These are phyloP conservation scores for Microdochium paspali DNA, from an alignment of 2,329 filamentous ascomycete species.

Conservation along the genomic window DNA sequence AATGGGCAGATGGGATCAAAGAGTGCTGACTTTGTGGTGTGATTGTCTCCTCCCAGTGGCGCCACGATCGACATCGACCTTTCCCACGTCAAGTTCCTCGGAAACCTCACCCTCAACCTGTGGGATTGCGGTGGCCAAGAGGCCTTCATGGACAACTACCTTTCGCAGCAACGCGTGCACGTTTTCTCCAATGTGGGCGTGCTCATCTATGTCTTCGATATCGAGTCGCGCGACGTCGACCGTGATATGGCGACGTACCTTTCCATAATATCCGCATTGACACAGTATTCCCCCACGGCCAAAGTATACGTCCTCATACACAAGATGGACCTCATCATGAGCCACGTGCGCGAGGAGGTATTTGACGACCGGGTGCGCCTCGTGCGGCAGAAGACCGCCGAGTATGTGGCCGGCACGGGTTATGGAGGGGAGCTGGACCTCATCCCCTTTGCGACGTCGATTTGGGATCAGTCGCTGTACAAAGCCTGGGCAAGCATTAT, in stretches of 20 bases:
- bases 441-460: conserved; percentile 87
- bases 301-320: conserved; percentile 93
- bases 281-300: conserved; percentile 71
- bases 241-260: conserved; percentile 89
- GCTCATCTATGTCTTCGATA: conserved; percentile 98
- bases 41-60: conserved; percentile 36
- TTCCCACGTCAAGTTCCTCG: conserved; percentile 97
- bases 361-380: conserved; percentile 76
- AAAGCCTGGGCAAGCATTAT: conserved; percentile 98
- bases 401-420: conserved; percentile 35
- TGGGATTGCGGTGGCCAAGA: conserved; percentile 99
- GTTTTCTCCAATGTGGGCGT: conserved; percentile 96
- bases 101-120: conserved; percentile 91
- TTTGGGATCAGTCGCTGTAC: conserved; percentile 98
- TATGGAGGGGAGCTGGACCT: conserved; percentile 48
- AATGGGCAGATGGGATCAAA: no score
- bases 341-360: conserved; percentile 66
- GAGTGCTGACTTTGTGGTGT: background rate
- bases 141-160: conserved; percentile 97
- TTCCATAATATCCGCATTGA: conserved; percentile 78
- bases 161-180: conserved; percentile 88
- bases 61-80: conserved; percentile 98
- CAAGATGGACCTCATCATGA: conserved; percentile 95
- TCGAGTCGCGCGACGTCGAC: conserved; percentile 90
- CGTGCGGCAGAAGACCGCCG: conserved; percentile 63